Evolutionary conservation across 495 filamentous ascomycete species (phyloP).

Genomic region (Xylaria sp.): DNA sequence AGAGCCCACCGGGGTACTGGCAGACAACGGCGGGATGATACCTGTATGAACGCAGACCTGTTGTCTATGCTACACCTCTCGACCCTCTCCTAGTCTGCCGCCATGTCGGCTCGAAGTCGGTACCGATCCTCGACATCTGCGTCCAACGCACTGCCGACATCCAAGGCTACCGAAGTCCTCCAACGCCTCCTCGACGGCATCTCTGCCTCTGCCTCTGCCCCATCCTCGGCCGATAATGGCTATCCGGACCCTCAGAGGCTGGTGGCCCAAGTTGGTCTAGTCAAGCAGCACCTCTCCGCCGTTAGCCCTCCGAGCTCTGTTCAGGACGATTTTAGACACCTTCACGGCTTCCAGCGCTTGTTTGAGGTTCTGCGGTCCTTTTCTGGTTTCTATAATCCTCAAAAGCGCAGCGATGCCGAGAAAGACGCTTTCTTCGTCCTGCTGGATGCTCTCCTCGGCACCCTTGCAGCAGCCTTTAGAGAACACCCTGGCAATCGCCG

Average conservation of each 20-base stretch:
- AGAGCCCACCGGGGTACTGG: slow-evolving; percentile 42
- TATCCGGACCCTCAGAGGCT: slow-evolving; percentile 54
- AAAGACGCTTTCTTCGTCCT: slow-evolving; percentile 70
- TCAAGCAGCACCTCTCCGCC: slow-evolving; percentile 57
- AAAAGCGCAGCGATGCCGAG: slow-evolving; percentile 64
- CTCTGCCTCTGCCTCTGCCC: slow-evolving; percentile 37
- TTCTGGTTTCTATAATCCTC: slow-evolving; percentile 73
- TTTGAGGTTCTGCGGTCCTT: slow-evolving; percentile 70
- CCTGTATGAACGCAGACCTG: slow-evolving; percentile 35
- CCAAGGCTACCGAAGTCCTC: slow-evolving; percentile 66
- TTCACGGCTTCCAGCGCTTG: slow-evolving; percentile 79
- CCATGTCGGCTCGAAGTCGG: slow-evolving; percentile 58
- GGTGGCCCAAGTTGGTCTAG: slow-evolving; percentile 47
- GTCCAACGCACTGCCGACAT: slow-evolving; percentile 58
- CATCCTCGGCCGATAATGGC: slow-evolving; percentile 31
- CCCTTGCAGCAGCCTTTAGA: slow-evolving; percentile 77
- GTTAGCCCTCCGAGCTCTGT: slow-evolving; percentile 49
- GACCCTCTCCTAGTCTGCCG: slow-evolving; percentile 31
- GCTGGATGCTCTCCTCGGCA: slow-evolving; percentile 70
- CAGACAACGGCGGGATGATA: slow-evolving; percentile 31
- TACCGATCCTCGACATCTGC: slow-evolving; percentile 69
- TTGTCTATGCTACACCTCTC: slow-evolving; percentile 30
- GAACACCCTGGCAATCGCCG: slow-evolving; percentile 85
- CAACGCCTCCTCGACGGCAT: slow-evolving; percentile 65
- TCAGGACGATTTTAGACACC: slow-evolving; percentile 83